phyloP scores from a whole-genome alignment of 2,329 filamentous ascomycete species.

The Phyllachora maydis region DNA sequence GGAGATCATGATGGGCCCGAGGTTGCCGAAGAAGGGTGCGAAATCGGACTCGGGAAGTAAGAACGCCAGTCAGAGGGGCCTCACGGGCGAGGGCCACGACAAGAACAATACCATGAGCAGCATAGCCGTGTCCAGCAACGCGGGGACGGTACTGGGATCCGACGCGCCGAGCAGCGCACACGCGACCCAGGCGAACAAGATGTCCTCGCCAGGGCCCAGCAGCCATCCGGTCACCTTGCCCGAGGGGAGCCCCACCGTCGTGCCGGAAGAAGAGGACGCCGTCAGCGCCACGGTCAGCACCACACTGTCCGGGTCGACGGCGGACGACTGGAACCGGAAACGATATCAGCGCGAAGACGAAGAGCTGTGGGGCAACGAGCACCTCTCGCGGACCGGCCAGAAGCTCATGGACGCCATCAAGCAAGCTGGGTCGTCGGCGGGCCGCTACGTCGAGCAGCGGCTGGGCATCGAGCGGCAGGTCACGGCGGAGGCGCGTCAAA shows the following conservation, averaged over 20 bases:
- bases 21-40: conserved; percentile 46
- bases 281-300: conserved; percentile 18
- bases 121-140: conserved; percentile 14
- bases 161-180: too few species aligned
- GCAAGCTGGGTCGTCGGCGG: conserved; percentile 34
- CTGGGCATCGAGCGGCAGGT: conserved; percentile 30
- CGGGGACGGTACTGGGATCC: too few species aligned
- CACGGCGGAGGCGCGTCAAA: conserved; percentile 25
- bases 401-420: conserved; percentile 35
- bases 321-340: conserved; percentile 53
- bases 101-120: conserved; percentile 16
- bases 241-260: conserved; percentile 19
- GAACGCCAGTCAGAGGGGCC: conserved; percentile 35
- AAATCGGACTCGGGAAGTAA: conserved; percentile 22
- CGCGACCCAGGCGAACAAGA: too few species aligned
- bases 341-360: conserved; percentile 79
- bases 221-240: background rate
- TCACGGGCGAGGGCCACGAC: conserved; percentile 31
- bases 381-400: conserved; percentile 28
- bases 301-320: conserved; percentile 14
- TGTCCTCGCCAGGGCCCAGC: too few species aligned
- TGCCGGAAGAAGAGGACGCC: conserved; percentile 25
- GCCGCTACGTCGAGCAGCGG: conserved; percentile 28
- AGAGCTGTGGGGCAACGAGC: conserved; percentile 58
- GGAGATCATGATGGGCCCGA: conserved; percentile 68